Evolutionary conservation across 2,329 filamentous ascomycete species (phyloP), one percentile per base, ranked within the genome.

Genomic region (Fusarium sp.): DNA sequence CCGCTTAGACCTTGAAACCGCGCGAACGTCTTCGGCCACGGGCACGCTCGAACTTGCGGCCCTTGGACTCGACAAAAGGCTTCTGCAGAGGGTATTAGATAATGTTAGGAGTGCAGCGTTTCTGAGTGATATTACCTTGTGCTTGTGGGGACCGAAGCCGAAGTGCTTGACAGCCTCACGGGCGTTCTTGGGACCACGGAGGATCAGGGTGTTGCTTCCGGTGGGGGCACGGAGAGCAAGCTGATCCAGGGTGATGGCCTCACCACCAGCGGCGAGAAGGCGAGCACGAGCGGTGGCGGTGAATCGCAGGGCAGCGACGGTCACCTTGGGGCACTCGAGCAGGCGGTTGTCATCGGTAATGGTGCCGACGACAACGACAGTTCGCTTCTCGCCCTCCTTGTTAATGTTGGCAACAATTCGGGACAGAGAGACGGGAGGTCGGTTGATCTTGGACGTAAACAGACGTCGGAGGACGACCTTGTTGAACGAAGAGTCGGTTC

Each of bases 151-250:
- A 75, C 96, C 96, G 78, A 99, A 92, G 81, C 96, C 96, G 82
- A 99, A 99, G 88, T 99, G 96, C 92, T 97, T 98, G 83, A 98
- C 87, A 71, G 96, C 93, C 90, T 99, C 96, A 81, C 96, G 91
- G 77, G 93, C 83, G 86, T 98, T 98, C 93, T 97, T 99, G 83
- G 96, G 94, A 73, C 96, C 96, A 83, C 96, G 93, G 82, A 99
- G 91, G 78, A 98, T 90, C 77, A 99, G 88, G 74, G 96, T 98
- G 90, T 98, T 97, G 86, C 91, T 90, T 79, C 96, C 96, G 75
- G 95, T 99, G 74, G 96, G 96, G 77, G 94, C 91, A 80, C 95
- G 92, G 79, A 97, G 90, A 75, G 96, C 96, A 76, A 99, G 90
- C 89, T 99, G 95, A 82, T 99, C 96, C 78, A 99, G 89, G 76